Percentiles rank a stretch among this genome's conserved stretches.
Evolutionary conservation across 179 eudicot genomes (phyloP).

Genomic region (Amaranthus tricolor): DNA sequence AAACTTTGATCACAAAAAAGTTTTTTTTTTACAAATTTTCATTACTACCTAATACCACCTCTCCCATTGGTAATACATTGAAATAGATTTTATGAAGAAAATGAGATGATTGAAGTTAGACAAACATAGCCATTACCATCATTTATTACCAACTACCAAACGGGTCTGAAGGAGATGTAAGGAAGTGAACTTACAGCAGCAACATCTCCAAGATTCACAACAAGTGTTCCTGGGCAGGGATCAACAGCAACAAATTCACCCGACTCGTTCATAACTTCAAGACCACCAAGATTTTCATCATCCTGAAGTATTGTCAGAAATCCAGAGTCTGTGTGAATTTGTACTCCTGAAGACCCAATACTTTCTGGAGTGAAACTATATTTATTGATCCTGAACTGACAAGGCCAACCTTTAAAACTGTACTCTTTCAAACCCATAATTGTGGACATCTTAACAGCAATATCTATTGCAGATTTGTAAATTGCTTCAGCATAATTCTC

Average conservation of each 20-base stretch:
- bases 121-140: too few species aligned
- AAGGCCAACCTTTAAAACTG: conserved; percentile 53
- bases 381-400: conserved; percentile 63
- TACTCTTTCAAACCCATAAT: conserved; percentile 43
- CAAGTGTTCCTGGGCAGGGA: conserved; percentile 56
- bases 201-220: conserved; percentile 65
- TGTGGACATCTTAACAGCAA: conserved; percentile 39
- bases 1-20: too few species aligned
- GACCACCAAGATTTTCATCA: conserved; percentile 69
- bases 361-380: conserved; percentile 56
- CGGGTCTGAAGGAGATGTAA: not conserved
- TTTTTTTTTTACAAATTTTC: too few species aligned
- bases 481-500: conserved; percentile 52
- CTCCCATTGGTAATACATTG: not conserved
- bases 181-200: conserved; percentile 44
- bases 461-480: conserved; percentile 38
- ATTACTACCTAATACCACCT: too few species aligned
- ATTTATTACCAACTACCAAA: too few species aligned
- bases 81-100: not conserved
- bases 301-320: conserved; percentile 71
- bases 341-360: conserved; percentile 51
- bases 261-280: conserved; percentile 55
- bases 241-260: conserved; percentile 52
- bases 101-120: not conserved
- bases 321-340: conserved; percentile 70